Percentiles rank a stretch among this genome's conserved stretches.
phyloP scores from a whole-genome alignment of 2,329 filamentous ascomycete genomes.

The Botrytis fragariae region DNA sequence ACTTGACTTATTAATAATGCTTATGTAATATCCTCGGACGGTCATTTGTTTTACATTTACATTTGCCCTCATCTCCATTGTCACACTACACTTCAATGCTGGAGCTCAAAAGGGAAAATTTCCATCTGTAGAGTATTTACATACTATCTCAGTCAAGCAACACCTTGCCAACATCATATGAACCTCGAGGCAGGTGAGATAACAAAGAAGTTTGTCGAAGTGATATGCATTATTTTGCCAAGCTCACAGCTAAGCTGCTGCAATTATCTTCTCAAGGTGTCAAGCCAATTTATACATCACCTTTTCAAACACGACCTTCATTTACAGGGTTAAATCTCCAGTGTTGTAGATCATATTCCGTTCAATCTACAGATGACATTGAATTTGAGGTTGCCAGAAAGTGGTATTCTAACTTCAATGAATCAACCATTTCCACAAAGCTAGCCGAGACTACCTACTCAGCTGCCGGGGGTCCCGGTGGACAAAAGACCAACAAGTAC shows the following conservation, averaged over 20 bases:
- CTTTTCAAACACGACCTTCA: conserved; percentile 12
- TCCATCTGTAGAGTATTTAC: not conserved
- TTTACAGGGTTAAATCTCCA: not conserved
- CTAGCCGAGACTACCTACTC: conserved; percentile 33
- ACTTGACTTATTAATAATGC: not conserved
- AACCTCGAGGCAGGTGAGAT: conserved; percentile 9
- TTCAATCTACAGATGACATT: conserved; percentile 24
- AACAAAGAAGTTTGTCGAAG: not conserved
- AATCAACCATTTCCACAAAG: conserved; percentile 31
- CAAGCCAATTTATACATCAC: conserved; percentile 19
- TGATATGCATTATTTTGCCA: not conserved
- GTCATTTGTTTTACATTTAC: not conserved
- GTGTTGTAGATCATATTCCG: conserved; percentile 29
- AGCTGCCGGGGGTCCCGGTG: conserved; percentile 36
- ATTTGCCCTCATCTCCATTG: not conserved
- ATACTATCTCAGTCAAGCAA: not conserved
- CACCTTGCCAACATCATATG: not conserved
- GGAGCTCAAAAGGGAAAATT: not conserved
- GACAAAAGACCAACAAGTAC: conserved; percentile 41
- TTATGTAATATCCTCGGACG: not conserved
- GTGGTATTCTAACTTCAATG: conserved; percentile 34
- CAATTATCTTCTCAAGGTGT: conserved; percentile 19
- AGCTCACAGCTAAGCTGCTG: conserved; percentile 9
- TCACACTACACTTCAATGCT: not conserved
- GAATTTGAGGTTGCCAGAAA: conserved; percentile 34